Conservation (phyloP, 192 early-diverging fungal genomes). For the Coemansia sp. region DNA sequence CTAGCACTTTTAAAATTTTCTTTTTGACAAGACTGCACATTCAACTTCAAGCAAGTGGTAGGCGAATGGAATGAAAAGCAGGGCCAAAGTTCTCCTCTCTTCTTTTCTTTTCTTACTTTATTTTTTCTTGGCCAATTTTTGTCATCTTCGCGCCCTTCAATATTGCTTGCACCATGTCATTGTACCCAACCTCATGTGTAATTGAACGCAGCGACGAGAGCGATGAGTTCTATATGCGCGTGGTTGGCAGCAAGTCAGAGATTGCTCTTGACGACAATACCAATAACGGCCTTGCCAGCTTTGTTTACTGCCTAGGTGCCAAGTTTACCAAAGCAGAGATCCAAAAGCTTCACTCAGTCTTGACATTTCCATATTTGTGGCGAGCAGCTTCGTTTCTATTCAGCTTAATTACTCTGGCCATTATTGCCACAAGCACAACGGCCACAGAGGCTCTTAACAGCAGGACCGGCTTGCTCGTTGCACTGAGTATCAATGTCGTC, state of each 20-base stretch:
- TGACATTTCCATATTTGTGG: neutral
- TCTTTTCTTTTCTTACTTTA: no score
- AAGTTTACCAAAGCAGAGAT: neutral
- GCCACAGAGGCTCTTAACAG: neutral
- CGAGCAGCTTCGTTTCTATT: neutral
- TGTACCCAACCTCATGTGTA: neutral
- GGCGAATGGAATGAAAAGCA: no score
- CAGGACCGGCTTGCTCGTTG: neutral
- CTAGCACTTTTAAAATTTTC: no score
- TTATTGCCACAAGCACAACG: neutral
- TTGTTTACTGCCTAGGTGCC: neutral
- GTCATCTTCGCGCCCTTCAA: neutral
- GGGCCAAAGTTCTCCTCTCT: no score
- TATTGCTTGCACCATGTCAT: neutral
- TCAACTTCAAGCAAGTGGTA: no score
- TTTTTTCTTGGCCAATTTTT: neutral
- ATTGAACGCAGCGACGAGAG: neutral
- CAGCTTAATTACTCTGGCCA: neutral
- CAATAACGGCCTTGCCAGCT: neutral
- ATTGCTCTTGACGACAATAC: neutral
- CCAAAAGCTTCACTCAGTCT: neutral
- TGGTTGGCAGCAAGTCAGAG: neutral
- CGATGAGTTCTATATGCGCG: neutral
- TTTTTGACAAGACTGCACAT: no score
- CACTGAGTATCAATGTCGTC: neutral